Evolutionary conservation across 805 yeast genomes (phyloP), one percentile per base, ranked within the genome.

Genomic region (Jamesozyma gamospora): DNA sequence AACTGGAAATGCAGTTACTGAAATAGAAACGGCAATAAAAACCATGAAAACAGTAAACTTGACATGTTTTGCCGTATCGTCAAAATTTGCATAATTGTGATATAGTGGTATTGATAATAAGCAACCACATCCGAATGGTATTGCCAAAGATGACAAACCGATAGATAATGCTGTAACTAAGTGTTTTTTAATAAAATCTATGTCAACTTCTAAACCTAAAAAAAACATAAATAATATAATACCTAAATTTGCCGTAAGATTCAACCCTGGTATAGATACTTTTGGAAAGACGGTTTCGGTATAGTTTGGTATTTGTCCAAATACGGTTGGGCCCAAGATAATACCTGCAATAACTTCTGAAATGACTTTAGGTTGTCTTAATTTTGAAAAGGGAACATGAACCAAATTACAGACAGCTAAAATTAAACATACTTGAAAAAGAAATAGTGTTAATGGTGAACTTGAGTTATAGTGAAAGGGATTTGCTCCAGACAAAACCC

Each of bases 1-100:
- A 2, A 83, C 94, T 0, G 94, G 94, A 58, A 83, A 79, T 1
- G 94, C 94, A 3, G 94, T 83, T 47, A 83, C 81, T 46, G 90
- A 76, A 69, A 82, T 70, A 2, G 94, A 90, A 11, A 81, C 86
- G 2, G 90, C 88, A 37, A 83, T 77, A 50, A 83, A 83, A 10
- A 82, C 82, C 80, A 79, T 76, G 50, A 70, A 83, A 0, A 86
- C 80, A 12, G 88, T 77, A 53, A 82, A 82, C 39, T 75, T 66
- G 28, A 77, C 66, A 4, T 57, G 54, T 5, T 62, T 60, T 29
- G 53, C 44, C 2, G 37, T 42, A 1, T 48, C 58, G 27, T 50
- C 58, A 15, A 58, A 61, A 29, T 61, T 51, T 7, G 63, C 60
- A 54, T 79, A 79, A 28, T 71, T 67, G 24, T 79, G 64, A 61